These are phyloP conservation scores for Acrocalymma vagum DNA, from an alignment of 2,329 filamentous ascomycete genomes.

Conservation along the genomic window DNA sequence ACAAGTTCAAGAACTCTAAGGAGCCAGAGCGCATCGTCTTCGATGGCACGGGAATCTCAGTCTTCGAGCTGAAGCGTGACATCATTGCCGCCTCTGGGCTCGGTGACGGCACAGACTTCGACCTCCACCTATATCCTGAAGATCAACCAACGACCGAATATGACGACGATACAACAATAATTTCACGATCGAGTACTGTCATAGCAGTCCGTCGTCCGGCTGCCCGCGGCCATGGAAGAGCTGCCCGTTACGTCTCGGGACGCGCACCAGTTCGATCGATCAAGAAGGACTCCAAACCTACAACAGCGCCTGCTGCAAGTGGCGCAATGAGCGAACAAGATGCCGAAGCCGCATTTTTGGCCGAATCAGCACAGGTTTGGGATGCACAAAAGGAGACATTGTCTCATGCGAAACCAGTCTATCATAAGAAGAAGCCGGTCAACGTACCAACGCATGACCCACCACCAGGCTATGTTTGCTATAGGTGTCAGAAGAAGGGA, in stretches of 20 bases:
- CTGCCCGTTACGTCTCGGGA: conserved; percentile 93
- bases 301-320: conserved; percentile 62
- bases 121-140: conserved; percentile 92
- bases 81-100: conserved; percentile 95
- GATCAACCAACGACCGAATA: conserved; percentile 90
- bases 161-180: conserved; percentile 97
- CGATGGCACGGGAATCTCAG: conserved; percentile 96
- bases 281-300: conserved; percentile 75
- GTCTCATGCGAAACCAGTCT: conserved; percentile 68
- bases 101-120: conserved; percentile 95
- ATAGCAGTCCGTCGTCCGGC: conserved; percentile 88
- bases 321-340: conserved; percentile 85
- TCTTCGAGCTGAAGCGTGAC: conserved; percentile 98
- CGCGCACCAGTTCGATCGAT: conserved; percentile 87
- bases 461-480: conserved; percentile 93
- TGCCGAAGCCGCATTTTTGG: conserved; percentile 90
- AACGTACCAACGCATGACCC: conserved; percentile 93
- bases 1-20: conserved; percentile 99
- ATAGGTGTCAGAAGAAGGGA: conserved; percentile 95
- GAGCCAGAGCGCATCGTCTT: conserved; percentile 94
- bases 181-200: conserved; percentile 92
- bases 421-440: conserved; percentile 65
- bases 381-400: conserved; percentile 91
- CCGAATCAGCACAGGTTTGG: conserved; percentile 90
- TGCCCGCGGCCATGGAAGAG: conserved; percentile 84